Percentiles rank a stretch among this genome's conserved stretches.
phyloP scores from a whole-genome alignment of 306 rosid species.

The Astragalus glycyphyllos region DNA sequence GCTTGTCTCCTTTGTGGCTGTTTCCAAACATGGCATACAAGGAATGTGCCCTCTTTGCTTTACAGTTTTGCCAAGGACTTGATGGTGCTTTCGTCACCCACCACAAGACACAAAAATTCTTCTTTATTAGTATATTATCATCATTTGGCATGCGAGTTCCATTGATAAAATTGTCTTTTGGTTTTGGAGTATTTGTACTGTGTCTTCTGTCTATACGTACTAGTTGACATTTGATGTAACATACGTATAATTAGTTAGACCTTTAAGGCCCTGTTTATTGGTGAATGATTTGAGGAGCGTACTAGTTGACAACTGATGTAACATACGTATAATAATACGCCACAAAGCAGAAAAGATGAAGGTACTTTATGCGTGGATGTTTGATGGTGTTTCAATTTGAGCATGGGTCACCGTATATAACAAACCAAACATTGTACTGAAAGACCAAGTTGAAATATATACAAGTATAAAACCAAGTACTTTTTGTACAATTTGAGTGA shows the following conservation, averaged over 20 bases:
- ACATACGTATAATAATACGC: too few relatives aligned
- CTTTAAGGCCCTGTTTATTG: not conserved
- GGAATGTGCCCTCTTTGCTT: constrained; percentile 46
- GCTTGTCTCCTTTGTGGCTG: constrained; percentile 46
- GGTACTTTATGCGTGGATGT: too few relatives aligned
- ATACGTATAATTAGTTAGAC: not conserved
- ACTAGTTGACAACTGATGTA: too few relatives aligned
- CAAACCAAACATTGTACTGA: too few relatives aligned
- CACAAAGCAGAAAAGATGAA: too few relatives aligned
- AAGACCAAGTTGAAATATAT: too few relatives aligned
- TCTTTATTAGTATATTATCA: not conserved
- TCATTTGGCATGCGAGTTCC: not conserved
- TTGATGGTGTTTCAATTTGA: too few relatives aligned
- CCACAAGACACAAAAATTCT: not conserved
- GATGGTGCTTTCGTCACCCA: not conserved
- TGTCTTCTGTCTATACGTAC: not conserved
- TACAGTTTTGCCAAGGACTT: constrained; percentile 30
- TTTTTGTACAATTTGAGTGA: too few relatives aligned
- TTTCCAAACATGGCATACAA: constrained; percentile 41
- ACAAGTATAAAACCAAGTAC: too few relatives aligned
- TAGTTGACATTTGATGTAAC: not conserved
- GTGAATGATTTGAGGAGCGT: not conserved
- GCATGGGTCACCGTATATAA: too few relatives aligned
- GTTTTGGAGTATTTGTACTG: not conserved
- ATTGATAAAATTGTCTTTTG: not conserved